These are phyloP conservation scores for Acorus gramineus DNA, from an alignment of 106 monocot genomes.

Conservation along the genomic window DNA sequence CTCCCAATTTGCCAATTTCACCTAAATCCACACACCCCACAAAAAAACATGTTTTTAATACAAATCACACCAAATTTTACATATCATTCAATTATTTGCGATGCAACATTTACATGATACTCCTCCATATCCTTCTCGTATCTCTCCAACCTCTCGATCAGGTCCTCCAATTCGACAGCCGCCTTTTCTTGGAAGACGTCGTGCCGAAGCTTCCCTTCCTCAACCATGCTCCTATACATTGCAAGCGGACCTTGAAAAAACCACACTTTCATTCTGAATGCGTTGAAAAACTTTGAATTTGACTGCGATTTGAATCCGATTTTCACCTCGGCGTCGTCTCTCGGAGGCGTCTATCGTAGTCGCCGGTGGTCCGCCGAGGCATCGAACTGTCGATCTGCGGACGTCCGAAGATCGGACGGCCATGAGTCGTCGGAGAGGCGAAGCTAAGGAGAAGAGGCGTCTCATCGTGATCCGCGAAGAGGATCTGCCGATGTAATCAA, in stretches of 20 bases:
- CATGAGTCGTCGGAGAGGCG: too few species aligned
- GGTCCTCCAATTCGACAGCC: constrained; percentile 53
- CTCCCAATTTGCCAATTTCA: constrained; percentile 62
- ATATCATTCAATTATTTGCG: neutral
- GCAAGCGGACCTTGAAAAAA: constrained; percentile 67
- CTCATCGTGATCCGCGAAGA: too few species aligned
- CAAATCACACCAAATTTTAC: neutral
- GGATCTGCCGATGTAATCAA: too few species aligned
- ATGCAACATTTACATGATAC: constrained; percentile 51
- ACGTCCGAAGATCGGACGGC: too few species aligned
- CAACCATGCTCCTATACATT: constrained; percentile 65
- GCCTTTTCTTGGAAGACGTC: constrained; percentile 74
- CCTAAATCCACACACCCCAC: constrained; percentile 22
- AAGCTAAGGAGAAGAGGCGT: too few species aligned
- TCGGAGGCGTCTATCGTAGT: too few species aligned
- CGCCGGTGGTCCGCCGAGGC: too few species aligned
- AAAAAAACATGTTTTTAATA: constrained; percentile 2
- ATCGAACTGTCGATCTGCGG: too few species aligned
- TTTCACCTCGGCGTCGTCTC: too few species aligned
- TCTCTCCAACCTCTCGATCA: constrained; percentile 45
- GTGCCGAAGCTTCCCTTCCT: constrained; percentile 68
- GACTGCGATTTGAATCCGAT: too few species aligned
- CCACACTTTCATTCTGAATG: too few species aligned
- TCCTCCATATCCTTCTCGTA: constrained; percentile 94
- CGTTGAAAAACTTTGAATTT: too few species aligned